Evolutionary conservation across 495 filamentous ascomycete species (phyloP).

Genomic region (Penicillium flavigenum): DNA sequence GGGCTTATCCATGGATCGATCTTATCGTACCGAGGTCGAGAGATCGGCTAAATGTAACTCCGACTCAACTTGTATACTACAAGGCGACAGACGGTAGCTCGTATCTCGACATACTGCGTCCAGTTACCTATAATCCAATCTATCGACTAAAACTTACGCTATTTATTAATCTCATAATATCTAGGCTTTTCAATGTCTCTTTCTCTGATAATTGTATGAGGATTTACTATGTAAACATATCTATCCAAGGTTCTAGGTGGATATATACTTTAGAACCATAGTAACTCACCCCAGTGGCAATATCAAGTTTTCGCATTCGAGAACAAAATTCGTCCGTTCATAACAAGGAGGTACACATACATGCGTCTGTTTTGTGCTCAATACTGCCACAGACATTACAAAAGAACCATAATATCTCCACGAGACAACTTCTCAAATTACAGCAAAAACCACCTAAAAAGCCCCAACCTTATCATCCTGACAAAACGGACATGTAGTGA

Average conservation of each 20-base stretch:
- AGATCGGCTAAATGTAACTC: neutral
- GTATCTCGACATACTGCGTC: no score
- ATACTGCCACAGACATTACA: constrained; percentile 6
- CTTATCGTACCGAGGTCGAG: neutral
- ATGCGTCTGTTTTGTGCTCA: neutral
- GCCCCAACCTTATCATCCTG: neutral
- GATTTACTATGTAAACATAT: no score
- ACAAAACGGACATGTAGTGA: constrained; percentile 1
- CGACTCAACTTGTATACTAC: neutral
- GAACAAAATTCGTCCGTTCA: neutral
- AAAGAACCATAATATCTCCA: neutral
- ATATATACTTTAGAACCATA: no score
- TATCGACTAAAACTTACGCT: no score
- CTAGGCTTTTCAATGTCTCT: no score
- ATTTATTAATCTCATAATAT: no score
- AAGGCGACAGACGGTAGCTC: no score
- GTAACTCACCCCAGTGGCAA: no score
- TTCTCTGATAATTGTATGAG: no score
- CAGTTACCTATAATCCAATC: no score
- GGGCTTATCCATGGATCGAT: neutral
- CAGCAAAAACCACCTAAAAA: neutral
- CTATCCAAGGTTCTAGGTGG: no score
- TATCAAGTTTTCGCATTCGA: neutral
- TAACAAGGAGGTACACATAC: neutral
- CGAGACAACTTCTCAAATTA: neutral